phyloP scores from a whole-genome alignment of 495 filamentous ascomycete genomes.

The Pyrenula aspistea region DNA sequence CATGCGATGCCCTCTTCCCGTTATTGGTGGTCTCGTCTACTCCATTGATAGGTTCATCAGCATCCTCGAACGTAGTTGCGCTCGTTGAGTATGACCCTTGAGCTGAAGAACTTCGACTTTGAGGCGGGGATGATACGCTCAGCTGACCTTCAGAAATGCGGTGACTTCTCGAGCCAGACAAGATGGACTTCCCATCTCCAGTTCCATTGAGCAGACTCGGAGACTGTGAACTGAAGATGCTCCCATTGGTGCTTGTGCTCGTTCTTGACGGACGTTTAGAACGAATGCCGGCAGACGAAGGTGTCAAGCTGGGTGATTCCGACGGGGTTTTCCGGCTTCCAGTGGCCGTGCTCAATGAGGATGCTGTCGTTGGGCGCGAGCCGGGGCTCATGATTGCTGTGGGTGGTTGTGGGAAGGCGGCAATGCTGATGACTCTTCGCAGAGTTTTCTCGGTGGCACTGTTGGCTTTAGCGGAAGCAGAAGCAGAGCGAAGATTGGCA shows the following conservation, averaged over 20 bases:
- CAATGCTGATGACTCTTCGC: constrained; percentile 79
- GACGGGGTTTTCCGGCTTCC: constrained; percentile 2
- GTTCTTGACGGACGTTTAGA: constrained; percentile 25
- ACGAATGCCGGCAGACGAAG: constrained; percentile 16
- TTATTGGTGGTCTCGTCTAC: constrained; percentile 21
- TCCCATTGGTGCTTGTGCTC: constrained; percentile 25
- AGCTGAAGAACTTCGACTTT: constrained; percentile 80
- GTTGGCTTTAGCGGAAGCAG: constrained; percentile 18
- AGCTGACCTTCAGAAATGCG: constrained; percentile 59
- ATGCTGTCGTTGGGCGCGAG: constrained; percentile 31
- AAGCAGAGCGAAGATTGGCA: constrained; percentile 16
- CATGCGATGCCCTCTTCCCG: constrained; percentile 20
- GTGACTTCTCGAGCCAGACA: constrained; percentile 34
- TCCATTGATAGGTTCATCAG: constrained; percentile 36
- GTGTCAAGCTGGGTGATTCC: constrained; percentile 6
- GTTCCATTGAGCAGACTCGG: constrained; percentile 70
- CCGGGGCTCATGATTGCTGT: constrained; percentile 26
- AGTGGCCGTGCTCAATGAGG: constrained; percentile 19
- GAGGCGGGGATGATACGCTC: constrained; percentile 64
- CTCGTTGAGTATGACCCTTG: constrained; percentile 85
- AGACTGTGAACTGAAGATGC: constrained; percentile 40
- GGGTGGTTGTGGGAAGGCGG: constrained; percentile 84
- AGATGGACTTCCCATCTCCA: constrained; percentile 60
- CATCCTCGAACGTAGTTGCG: constrained; percentile 76
- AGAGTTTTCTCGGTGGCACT: constrained; percentile 50